phyloP scores from a whole-genome alignment of 768 basidiomycete genomes.

The Mycena capillaripes region DNA sequence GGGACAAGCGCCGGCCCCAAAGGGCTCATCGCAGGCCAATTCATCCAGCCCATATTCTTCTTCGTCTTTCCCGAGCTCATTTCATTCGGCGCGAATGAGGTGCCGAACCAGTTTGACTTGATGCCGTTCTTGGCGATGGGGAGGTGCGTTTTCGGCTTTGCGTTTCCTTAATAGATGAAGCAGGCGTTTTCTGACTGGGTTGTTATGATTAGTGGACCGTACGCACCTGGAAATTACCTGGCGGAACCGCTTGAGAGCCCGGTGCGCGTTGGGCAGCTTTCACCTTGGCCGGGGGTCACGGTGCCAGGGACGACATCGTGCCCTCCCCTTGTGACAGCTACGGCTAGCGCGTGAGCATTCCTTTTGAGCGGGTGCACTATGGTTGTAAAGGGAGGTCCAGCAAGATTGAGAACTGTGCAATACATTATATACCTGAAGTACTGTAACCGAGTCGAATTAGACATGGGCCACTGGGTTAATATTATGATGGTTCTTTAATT shows the following conservation, averaged over 20 bases:
- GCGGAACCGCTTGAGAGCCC: constrained; percentile 24
- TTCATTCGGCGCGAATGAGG: constrained; percentile 33
- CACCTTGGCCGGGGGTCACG: constrained; percentile 34
- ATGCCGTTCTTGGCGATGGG: constrained; percentile 28
- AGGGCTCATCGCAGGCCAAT: constrained; percentile 37
- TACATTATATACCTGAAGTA: no score
- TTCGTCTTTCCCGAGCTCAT: constrained; percentile 38
- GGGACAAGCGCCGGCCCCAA: constrained; percentile 33
- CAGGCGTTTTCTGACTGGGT: no score
- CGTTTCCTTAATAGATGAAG: no score
- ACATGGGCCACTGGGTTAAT: no score
- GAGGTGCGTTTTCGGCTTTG: not conserved
- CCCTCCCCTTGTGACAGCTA: not conserved
- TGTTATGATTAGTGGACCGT: constrained; percentile 27
- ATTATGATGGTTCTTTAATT: no score
- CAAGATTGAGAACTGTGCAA: no score
- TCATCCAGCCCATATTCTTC: constrained; percentile 26
- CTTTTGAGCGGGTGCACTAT: no score
- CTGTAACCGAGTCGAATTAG: no score
- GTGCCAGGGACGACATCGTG: not conserved
- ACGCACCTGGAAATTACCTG: constrained; percentile 33
- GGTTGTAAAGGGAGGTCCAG: no score
- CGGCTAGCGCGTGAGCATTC: no score
- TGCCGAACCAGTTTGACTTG: constrained; percentile 35
- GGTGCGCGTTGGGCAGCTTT: constrained; percentile 34